These are phyloP conservation scores for Nothophoma quercina DNA, from an alignment of 2,329 filamentous ascomycete species.

Conservation along the genomic window DNA sequence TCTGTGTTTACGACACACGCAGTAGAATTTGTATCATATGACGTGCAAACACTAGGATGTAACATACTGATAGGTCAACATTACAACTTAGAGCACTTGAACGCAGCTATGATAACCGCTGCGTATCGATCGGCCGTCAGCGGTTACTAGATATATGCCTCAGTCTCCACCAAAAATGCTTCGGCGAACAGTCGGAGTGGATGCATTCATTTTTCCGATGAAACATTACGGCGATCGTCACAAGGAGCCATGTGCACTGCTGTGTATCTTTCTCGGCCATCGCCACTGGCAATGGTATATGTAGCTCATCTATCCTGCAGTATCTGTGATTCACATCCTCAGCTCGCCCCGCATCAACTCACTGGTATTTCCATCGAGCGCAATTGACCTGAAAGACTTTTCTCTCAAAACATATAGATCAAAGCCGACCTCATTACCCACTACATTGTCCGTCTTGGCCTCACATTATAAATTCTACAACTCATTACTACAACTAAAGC, in stretches of 20 bases:
- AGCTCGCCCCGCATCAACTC: no score
- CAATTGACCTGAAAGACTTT: no score
- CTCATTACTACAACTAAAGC: no score
- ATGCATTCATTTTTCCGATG: background rate
- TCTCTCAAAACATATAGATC: no score
- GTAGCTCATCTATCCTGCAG: background rate
- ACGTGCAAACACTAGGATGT: background rate
- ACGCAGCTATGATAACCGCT: background rate
- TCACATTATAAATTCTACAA: no score
- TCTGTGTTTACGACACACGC: no score
- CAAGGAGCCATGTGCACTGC: background rate
- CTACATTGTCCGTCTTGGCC: no score
- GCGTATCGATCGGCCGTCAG: background rate
- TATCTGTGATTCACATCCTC: no score
- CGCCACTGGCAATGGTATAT: background rate
- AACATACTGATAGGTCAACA: background rate
- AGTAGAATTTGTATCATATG: background rate
- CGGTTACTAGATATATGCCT: background rate
- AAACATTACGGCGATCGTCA: background rate
- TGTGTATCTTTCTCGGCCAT: background rate
- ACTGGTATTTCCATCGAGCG: no score
- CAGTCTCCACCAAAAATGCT: constrained; percentile 7
- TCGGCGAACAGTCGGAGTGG: constrained; percentile 12
- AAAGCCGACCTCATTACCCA: no score
- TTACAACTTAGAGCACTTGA: background rate